phyloP scores from a whole-genome alignment of 176 grass and related monocot genomes.

The Avena atlantica region DNA sequence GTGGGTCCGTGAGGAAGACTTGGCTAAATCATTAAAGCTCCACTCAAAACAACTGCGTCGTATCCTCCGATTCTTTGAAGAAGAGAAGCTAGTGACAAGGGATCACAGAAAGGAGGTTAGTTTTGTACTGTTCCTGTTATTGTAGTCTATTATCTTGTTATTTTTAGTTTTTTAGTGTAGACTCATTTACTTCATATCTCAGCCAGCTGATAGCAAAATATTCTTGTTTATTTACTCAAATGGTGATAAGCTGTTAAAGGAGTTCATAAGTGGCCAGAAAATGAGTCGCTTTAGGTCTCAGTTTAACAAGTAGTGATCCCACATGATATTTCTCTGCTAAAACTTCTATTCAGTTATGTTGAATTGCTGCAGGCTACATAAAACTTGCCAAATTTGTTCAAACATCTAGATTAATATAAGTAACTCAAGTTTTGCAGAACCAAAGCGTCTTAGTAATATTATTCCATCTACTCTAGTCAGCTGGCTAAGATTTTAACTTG shows the following conservation, averaged over 20 bases:
- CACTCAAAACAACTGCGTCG: constrained; percentile 88
- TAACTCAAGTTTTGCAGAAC: not conserved
- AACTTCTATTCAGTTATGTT: not conserved
- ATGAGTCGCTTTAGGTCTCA: not conserved
- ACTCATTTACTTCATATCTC: constrained; percentile 17
- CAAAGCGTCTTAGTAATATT: not conserved
- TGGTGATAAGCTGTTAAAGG: constrained; percentile 14
- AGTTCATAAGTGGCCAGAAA: not conserved
- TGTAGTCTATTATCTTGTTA: not conserved
- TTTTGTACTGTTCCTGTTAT: constrained; percentile 36
- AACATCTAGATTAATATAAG: constrained; percentile 13
- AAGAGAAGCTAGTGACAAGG: constrained; percentile 91
- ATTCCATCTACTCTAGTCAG: constrained; percentile 3
- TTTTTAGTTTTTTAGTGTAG: not conserved
- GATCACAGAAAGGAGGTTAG: constrained; percentile 97
- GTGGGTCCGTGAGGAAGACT: constrained; percentile 96
- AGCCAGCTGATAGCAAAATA: not conserved
- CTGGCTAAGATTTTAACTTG: not conserved
- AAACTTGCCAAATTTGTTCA: constrained; percentile 32
- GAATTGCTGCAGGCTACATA: not conserved
- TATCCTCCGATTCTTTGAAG: constrained; percentile 94
- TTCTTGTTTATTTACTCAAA: constrained; percentile 21
- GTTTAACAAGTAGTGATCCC: constrained; percentile 4
- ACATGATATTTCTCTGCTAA: constrained; percentile 20
- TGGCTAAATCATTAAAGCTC: constrained; percentile 90